Evolutionary conservation across 176 grass and related monocot genomes (phyloP).

Genomic region (Panicum miliaceum): DNA sequence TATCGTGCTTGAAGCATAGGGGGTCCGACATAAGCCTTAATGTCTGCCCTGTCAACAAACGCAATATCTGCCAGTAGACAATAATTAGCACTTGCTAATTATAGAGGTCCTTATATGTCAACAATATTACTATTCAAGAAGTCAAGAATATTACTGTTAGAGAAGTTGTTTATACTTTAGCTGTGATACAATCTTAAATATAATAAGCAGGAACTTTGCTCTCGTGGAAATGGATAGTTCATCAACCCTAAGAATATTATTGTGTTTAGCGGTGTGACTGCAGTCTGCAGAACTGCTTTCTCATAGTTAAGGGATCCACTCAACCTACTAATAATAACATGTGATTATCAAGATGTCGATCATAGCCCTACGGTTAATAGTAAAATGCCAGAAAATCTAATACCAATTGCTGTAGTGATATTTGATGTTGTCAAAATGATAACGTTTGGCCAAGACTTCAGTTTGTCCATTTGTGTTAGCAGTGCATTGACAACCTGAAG

Average conservation of each 20-base stretch:
- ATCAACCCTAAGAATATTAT: conserved; percentile 18
- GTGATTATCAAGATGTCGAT: conserved; percentile 4
- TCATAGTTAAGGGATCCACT: not conserved
- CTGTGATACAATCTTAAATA: conserved; percentile 9
- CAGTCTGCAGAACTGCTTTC: not conserved
- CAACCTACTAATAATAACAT: conserved; percentile 33
- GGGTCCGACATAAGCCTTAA: conserved; percentile 97
- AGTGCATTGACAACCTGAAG: conserved; percentile 96
- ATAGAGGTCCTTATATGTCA: conserved; percentile 4
- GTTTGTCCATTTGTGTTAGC: conserved; percentile 98
- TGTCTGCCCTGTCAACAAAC: conserved; percentile 97
- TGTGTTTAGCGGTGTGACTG: not conserved
- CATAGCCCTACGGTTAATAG: not conserved
- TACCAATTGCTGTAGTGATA: conserved; percentile 98
- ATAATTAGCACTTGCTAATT: conserved; percentile 42
- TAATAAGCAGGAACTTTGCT: not conserved
- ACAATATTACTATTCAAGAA: not conserved
- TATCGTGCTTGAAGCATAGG: conserved; percentile 91
- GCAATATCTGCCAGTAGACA: conserved; percentile 83
- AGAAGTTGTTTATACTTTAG: conserved; percentile 15
- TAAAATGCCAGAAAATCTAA: conserved; percentile 36
- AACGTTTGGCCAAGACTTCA: conserved; percentile 98
- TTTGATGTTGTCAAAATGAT: conserved; percentile 99
- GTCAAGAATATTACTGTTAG: no score
- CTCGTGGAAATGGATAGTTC: conserved; percentile 17